Conservation (phyloP, 495 filamentous ascomycete species). For the Podospora didyma region DNA sequence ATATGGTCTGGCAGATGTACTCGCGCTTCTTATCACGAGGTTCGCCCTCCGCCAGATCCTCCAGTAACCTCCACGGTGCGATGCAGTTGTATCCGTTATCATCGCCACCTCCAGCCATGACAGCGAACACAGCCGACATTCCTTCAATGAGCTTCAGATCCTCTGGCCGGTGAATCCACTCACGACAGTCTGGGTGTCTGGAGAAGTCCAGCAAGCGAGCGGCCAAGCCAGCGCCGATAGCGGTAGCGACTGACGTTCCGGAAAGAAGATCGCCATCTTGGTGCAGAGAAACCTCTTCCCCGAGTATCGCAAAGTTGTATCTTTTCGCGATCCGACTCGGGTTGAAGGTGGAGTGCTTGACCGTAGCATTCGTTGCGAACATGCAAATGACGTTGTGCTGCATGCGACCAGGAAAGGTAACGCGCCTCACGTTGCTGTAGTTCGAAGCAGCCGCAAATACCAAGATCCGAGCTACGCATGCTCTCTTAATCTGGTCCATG, state of each 20-base stretch:
- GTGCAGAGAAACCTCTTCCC: conserved; percentile 4
- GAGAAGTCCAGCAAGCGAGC: conserved; percentile 17
- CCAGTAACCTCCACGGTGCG: conserved; percentile 6
- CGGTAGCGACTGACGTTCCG: conserved; percentile 8
- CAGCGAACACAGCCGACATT: conserved; percentile 7
- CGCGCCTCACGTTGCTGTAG: background rate
- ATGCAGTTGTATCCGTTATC: conserved; percentile 11
- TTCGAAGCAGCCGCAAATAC: conserved; percentile 13
- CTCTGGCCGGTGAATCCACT: background rate
- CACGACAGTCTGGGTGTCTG: conserved; percentile 10
- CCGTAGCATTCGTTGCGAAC: conserved; percentile 11
- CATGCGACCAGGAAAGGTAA: conserved; percentile 12
- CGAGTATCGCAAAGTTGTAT: conserved; percentile 14
- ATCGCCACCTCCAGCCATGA: background rate
- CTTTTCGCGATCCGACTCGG: background rate
- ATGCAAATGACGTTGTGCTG: conserved; percentile 10
- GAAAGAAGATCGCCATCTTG: background rate
- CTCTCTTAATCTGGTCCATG: background rate
- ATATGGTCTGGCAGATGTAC: conserved; percentile 1
- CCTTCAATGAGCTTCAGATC: conserved; percentile 7
- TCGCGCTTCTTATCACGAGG: background rate
- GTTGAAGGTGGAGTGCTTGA: conserved; percentile 5
- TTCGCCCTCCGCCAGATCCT: background rate
- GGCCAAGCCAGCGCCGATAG: conserved; percentile 16
- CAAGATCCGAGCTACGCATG: background rate